A percentile compares a stretch with the other conserved stretches of the same genome.
Conservation (phyloP, 345 rosid genomes). For the Schrenkiella parvula region DNA sequence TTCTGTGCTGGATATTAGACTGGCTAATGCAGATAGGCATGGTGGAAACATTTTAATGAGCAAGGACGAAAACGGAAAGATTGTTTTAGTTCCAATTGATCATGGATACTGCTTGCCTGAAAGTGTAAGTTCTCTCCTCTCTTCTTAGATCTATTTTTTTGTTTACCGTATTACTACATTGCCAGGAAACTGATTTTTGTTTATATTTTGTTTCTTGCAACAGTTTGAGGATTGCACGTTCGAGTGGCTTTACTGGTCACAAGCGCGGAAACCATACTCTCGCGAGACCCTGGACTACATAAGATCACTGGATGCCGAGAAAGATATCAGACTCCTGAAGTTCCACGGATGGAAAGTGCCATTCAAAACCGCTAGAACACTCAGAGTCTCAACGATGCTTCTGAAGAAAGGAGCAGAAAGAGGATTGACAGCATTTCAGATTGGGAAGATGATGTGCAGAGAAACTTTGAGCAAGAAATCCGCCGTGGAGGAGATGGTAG, state of each 20-base stretch:
- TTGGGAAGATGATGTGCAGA: slow-evolving; percentile 83
- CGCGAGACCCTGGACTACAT: slow-evolving; percentile 52
- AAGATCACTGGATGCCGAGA: slow-evolving; percentile 56
- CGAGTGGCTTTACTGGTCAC: slow-evolving; percentile 96
- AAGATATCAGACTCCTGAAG: slow-evolving; percentile 61
- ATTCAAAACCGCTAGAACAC: slow-evolving; percentile 44
- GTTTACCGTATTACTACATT: background rate
- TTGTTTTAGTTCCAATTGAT: slow-evolving; percentile 66
- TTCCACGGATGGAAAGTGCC: slow-evolving; percentile 78
- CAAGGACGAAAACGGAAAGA: slow-evolving; percentile 44
- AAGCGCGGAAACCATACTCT: slow-evolving; percentile 64
- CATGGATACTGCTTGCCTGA: slow-evolving; percentile 97
- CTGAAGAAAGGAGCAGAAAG: slow-evolving; percentile 73
- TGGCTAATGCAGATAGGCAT: slow-evolving; percentile 89
- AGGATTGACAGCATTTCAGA: slow-evolving; percentile 66
- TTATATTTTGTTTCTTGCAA: slow-evolving; percentile 3
- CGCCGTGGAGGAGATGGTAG: slow-evolving; percentile 32
- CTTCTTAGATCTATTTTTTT: background rate
- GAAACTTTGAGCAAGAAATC: slow-evolving; percentile 57
- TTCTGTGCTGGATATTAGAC: slow-evolving; percentile 78
- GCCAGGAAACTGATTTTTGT: background rate
- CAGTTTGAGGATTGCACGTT: slow-evolving; percentile 96
- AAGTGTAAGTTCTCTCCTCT: slow-evolving; percentile 42
- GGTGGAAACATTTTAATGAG: slow-evolving; percentile 74
- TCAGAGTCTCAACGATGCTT: slow-evolving; percentile 78